phyloP scores from a whole-genome alignment of 169 alveolate genomes.

The Cryptosporidium canis region DNA sequence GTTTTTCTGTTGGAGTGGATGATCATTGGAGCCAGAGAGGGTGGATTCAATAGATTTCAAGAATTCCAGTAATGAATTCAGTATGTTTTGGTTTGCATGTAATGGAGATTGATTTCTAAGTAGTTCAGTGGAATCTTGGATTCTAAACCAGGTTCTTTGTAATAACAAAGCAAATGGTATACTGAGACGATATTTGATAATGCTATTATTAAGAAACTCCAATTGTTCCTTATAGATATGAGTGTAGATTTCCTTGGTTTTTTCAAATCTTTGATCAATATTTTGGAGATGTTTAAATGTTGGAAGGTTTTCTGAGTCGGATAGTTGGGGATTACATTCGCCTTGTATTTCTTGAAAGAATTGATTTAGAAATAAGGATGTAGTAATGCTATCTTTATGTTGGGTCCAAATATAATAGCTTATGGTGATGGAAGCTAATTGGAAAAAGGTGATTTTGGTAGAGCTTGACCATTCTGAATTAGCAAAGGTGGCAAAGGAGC shows the following conservation, averaged over 20 bases:
- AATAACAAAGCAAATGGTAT: constrained; percentile 5
- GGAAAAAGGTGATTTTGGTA: constrained; percentile 3
- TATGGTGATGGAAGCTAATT: constrained; percentile 3
- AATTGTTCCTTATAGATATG: constrained; percentile 6
- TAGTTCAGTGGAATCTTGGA: constrained; percentile 35
- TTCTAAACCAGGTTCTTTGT: constrained; percentile 65
- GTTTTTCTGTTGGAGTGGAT: not conserved
- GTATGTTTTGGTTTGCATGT: not conserved
- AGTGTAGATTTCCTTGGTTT: not conserved
- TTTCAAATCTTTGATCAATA: constrained; percentile 7
- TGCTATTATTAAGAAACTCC: not conserved
- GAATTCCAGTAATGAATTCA: not conserved
- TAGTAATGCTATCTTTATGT: not conserved
- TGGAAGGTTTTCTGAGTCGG: not conserved
- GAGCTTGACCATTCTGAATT: not conserved
- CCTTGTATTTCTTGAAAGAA: not conserved
- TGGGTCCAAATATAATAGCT: constrained; percentile 9
- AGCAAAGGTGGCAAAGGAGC: not conserved
- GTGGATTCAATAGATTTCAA: not conserved
- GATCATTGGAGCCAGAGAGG: not conserved
- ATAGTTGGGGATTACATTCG: not conserved
- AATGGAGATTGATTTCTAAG: not conserved
- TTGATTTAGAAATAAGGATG: not conserved
- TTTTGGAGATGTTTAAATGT: not conserved
- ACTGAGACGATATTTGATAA: not conserved